Percentiles rank a stretch among this genome's conserved stretches.
These are phyloP conservation scores for Trametes punicea DNA, from an alignment of 768 basidiomycete genomes.

Conservation along the genomic window DNA sequence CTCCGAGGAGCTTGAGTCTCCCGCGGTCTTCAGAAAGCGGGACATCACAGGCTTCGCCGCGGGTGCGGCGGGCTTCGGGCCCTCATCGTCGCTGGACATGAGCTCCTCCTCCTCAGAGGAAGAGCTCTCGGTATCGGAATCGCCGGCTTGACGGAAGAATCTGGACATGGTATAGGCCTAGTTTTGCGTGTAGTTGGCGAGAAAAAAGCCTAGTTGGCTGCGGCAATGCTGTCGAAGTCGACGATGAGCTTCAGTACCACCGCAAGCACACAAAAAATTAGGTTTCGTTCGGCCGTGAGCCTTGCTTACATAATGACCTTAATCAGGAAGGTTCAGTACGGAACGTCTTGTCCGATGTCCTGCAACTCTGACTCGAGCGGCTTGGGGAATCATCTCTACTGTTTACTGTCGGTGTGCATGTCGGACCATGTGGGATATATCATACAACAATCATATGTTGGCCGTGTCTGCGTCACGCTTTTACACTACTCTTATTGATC, in stretches of 20 bases:
- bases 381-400: too few species aligned
- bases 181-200: not conserved
- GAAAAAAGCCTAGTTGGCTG: slow-evolving; percentile 7
- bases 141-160: slow-evolving; percentile 84
- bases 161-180: slow-evolving; percentile 59
- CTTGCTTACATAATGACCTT: slow-evolving; percentile 1
- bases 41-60: slow-evolving; percentile 65
- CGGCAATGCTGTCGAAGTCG: slow-evolving; percentile 11
- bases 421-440: too few species aligned
- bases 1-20: slow-evolving; percentile 51
- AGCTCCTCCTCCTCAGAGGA: slow-evolving; percentile 63
- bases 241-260: slow-evolving; percentile 1
- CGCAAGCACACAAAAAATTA: slow-evolving; percentile 13
- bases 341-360: not conserved
- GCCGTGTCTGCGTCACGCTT: too few species aligned
- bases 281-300: slow-evolving; percentile 14
- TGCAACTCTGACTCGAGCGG: too few species aligned
- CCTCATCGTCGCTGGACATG: slow-evolving; percentile 72
- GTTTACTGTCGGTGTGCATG: too few species aligned
- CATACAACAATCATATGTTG: too few species aligned
- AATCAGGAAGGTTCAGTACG: not conserved
- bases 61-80: slow-evolving; percentile 44
- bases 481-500: too few species aligned
- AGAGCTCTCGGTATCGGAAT: slow-evolving; percentile 80
- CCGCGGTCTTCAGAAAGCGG: slow-evolving; percentile 68